These are phyloP conservation scores for Gossypium rotundifolium DNA, from an alignment of 345 rosid genomes.

Conservation along the genomic window DNA sequence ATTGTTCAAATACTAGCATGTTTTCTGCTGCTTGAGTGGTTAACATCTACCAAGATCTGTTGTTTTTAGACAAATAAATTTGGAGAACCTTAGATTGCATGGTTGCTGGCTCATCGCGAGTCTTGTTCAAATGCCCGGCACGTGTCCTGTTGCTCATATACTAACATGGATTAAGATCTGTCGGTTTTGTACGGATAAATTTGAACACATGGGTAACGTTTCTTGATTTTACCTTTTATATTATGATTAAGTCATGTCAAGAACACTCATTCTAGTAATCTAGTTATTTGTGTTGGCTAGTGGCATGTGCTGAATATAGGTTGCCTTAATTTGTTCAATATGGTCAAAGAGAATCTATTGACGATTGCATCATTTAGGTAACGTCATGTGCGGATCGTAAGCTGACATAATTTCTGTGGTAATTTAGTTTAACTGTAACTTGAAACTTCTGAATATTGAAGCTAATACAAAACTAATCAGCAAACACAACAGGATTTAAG, in stretches of 20 bases:
- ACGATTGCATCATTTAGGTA: conserved; percentile 1
- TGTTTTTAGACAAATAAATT: background rate
- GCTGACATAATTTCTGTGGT: background rate
- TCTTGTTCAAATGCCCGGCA: background rate
- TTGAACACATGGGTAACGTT: background rate
- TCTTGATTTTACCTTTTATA: background rate
- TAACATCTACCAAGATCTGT: background rate
- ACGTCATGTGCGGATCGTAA: background rate
- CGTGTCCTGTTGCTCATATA: background rate
- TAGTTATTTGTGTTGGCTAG: background rate
- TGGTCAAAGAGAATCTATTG: conserved; percentile 2
- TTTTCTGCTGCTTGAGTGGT: background rate
- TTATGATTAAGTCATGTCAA: background rate
- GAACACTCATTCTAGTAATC: background rate
- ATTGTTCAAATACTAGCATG: background rate
- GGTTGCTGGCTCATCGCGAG: background rate
- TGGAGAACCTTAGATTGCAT: background rate
- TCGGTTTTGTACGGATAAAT: background rate
- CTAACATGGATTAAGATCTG: background rate
- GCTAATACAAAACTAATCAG: background rate
- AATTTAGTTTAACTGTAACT: background rate
- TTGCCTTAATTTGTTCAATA: background rate
- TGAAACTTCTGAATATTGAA: background rate
- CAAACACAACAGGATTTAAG: background rate
- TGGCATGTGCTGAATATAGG: background rate